A percentile compares a stretch with the other conserved stretches of the same genome.
These are phyloP conservation scores for Metschnikowia picachoensis DNA, from an alignment of 805 yeast species.

Conservation along the genomic window DNA sequence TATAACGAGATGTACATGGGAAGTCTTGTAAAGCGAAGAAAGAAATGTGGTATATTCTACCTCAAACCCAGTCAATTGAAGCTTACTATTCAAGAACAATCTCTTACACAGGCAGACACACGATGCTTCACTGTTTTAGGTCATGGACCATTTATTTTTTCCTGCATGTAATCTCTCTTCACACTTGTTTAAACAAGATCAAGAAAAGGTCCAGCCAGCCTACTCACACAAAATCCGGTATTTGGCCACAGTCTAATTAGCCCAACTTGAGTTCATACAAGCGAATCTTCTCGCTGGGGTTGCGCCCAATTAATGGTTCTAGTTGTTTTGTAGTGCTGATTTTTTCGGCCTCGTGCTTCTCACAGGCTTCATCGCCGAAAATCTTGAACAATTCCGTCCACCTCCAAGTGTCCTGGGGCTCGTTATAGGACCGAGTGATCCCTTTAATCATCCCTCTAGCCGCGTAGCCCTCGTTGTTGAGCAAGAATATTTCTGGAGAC, in stretches of 20 bases:
- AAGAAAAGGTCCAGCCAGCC: too few species aligned
- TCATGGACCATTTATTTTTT: too few species aligned
- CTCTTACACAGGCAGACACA: too few species aligned
- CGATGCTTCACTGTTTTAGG: too few species aligned
- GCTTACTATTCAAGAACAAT: too few species aligned
- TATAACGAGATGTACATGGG: too few species aligned
- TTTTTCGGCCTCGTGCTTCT: constrained; percentile 18
- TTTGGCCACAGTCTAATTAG: constrained; percentile 23
- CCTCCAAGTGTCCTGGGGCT: constrained; percentile 75
- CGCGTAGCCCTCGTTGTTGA: constrained; percentile 86
- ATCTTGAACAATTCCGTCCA: constrained; percentile 67
- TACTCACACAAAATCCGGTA: constrained; percentile 8
- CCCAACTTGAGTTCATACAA: constrained; percentile 23
- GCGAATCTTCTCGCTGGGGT: constrained; percentile 19
- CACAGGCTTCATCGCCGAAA: constrained; percentile 49
- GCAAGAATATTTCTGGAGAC: constrained; percentile 59
- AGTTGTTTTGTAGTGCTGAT: constrained; percentile 20
- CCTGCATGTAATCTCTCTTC: too few species aligned
- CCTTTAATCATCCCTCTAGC: constrained; percentile 86
- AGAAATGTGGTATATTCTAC: too few species aligned
- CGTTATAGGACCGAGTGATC: constrained; percentile 70
- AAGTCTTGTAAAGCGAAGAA: too few species aligned
- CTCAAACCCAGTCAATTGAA: too few species aligned
- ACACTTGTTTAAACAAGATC: too few species aligned
- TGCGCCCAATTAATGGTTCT: constrained; percentile 13